Evolutionary conservation across 805 yeast species (phyloP).

Genomic region (Saturnispora mendoncae): DNA sequence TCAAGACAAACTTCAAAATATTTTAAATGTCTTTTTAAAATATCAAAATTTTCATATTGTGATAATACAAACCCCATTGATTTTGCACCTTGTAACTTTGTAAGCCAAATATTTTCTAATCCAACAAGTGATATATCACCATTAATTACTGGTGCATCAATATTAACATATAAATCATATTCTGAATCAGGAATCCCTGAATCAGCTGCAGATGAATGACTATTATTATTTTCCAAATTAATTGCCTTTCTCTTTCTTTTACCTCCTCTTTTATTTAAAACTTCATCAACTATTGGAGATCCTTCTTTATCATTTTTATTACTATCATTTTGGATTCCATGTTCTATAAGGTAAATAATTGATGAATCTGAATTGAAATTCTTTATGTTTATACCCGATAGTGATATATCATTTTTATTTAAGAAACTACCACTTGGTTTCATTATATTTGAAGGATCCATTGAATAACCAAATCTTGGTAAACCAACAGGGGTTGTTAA

Average conservation of each 20-base stretch:
- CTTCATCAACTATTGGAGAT: slow-evolving; percentile 12
- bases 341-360: slow-evolving; percentile 6
- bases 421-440: slow-evolving; percentile 64
- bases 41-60: slow-evolving; percentile 31
- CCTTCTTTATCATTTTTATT: slow-evolving; percentile 1
- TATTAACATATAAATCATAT: slow-evolving; percentile 58
- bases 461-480: slow-evolving; percentile 76
- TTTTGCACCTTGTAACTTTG: slow-evolving; percentile 65
- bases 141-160: slow-evolving; percentile 83
- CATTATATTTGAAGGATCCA: slow-evolving; percentile 67
- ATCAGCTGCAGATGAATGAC: neutral
- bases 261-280: slow-evolving; percentile 19
- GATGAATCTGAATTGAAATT: slow-evolving; percentile 1
- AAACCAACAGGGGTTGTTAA: slow-evolving; percentile 93
- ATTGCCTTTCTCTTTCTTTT: slow-evolving; percentile 41
- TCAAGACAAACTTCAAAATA: slow-evolving; percentile 30
- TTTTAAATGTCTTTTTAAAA: slow-evolving; percentile 22
- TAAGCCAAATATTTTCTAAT: slow-evolving; percentile 58
- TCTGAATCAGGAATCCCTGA: slow-evolving; percentile 43
- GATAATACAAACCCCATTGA: slow-evolving; percentile 67
- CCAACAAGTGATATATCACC: slow-evolving; percentile 91
- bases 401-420: slow-evolving; percentile 22
- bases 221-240: slow-evolving; percentile 6
- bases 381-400: slow-evolving; percentile 23
- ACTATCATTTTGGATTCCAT: slow-evolving; percentile 3